Base-by-base conservation (phyloP, 305 asterid genomes). In the Petunia hybrid region DNA sequence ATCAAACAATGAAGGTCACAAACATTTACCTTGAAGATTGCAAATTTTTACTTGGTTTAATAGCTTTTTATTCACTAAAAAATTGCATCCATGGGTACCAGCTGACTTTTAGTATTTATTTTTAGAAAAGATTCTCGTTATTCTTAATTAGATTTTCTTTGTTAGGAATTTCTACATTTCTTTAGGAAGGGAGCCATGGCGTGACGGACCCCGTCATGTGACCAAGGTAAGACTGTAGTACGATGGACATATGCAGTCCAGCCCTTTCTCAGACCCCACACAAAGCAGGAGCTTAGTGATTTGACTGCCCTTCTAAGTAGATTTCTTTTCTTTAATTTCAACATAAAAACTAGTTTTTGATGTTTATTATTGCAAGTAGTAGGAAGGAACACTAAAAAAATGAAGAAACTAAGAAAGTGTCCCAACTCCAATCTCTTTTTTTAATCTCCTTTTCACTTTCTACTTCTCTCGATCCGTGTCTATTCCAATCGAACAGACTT, bases 1-100 rank as follows among this genome's bases (percentile, higher is more conserved):
- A 73, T 53, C 46, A 66, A 83, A 41, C 4, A 46, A 76, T 57
- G n/a, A 69, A 68, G 67, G 6, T 4, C 66, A 10, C 3, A 69
- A 79, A 48, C 36, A 4, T 35, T 43, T 43, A 16, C 62, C 62
- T 57, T n/a, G 62, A 57, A 2, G 31, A 57, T 4, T 14, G 62
- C 22, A 57, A n/a, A 57, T 57, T 57, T 14, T 22, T 22, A 22
- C 31, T 22, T 22, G 31, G 31, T 22, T 0, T 22, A 22, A 22
- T 22, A 22, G 31, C 31, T 22, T 22, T 22, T 22, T 22, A 22
- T 22, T 22, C 31, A 6, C n/a, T 6, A 16, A 59, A 3, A 13
- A 70, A 5, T 43, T 7, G 6, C 56, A 35, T 38, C 13, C 53
- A 46, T 46, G 8, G 6, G 6, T 9, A 46, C 53, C 53, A 66